Conservation (phyloP, 805 yeast species). For the Metschnikowia reukaufii region DNA sequence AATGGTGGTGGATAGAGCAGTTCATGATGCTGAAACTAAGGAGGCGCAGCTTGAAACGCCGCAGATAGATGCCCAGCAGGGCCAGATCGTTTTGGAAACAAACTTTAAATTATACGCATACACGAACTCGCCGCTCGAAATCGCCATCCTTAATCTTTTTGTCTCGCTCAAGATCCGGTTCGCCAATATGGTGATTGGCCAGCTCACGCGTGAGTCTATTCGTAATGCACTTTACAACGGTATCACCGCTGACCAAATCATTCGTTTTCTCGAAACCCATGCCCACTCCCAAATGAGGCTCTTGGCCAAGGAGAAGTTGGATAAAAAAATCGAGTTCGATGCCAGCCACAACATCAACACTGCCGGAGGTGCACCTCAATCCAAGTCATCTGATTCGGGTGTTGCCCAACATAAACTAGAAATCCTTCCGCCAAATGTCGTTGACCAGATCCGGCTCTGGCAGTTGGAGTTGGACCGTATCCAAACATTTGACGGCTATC, state of each 20-base stretch:
- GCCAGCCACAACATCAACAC: constrained; percentile 49
- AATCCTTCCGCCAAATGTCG: constrained; percentile 90
- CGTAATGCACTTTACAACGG: constrained; percentile 83
- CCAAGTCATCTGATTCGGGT: constrained; percentile 25
- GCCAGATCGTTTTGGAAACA: constrained; percentile 87
- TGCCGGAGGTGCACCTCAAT: constrained; percentile 42
- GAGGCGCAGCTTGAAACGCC: constrained; percentile 18
- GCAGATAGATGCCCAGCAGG: constrained; percentile 37
- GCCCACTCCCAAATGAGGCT: constrained; percentile 91
- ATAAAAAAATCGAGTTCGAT: constrained; percentile 66
- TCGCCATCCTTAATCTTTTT: constrained; percentile 86
- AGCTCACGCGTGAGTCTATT: constrained; percentile 87
- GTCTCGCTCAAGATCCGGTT: constrained; percentile 84
- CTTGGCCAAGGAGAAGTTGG: constrained; percentile 65
- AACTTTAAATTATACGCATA: constrained; percentile 92
- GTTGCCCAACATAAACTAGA: constrained; percentile 53
- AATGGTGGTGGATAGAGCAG: constrained; percentile 69
- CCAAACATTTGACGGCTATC: constrained; percentile 78
- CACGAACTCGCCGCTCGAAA: constrained; percentile 91
- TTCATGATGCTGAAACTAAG: constrained; percentile 28
- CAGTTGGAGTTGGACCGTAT: constrained; percentile 94
- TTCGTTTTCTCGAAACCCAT: constrained; percentile 83
- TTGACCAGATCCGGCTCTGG: constrained; percentile 95
- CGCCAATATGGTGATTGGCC: constrained; percentile 90
- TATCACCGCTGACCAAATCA: constrained; percentile 92